Percentiles rank a stretch among this genome's conserved stretches.
These are phyloP conservation scores for Colletotrichum ledebouriae DNA, from an alignment of 2,329 filamentous ascomycete genomes.

Conservation along the genomic window DNA sequence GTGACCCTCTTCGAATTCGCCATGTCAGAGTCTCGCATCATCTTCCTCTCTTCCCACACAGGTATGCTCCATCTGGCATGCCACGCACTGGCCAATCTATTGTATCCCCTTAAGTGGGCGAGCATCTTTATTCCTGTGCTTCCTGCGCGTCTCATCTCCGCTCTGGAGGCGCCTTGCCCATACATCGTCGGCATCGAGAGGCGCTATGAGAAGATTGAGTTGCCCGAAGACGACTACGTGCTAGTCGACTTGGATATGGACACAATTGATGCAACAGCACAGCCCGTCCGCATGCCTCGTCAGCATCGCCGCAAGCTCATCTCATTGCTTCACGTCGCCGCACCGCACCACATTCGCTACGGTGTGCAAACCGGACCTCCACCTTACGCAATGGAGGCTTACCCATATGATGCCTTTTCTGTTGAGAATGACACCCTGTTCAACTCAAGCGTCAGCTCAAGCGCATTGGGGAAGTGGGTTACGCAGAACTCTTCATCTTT, in stretches of 20 bases:
- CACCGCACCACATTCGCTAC: constrained; percentile 88
- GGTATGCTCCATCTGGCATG: constrained; percentile 96
- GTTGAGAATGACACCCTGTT: constrained; percentile 89
- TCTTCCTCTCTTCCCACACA: constrained; percentile 94
- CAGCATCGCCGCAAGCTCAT: constrained; percentile 92
- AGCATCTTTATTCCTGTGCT: constrained; percentile 95
- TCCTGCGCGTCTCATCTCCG: constrained; percentile 87
- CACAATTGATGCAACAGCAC: constrained; percentile 85
- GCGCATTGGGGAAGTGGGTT: constrained; percentile 86
- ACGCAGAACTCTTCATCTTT: constrained; percentile 92
- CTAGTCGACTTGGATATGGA: constrained; percentile 94
- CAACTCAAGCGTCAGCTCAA: constrained; percentile 76
- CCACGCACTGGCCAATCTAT: constrained; percentile 84
- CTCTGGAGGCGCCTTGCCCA: constrained; percentile 93
- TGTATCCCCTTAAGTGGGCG: constrained; percentile 93
- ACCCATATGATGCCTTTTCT: constrained; percentile 89
- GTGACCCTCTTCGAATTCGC: constrained; percentile 94
- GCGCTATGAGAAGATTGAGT: constrained; percentile 85
- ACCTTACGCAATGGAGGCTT: constrained; percentile 92
- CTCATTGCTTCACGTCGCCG: constrained; percentile 88
- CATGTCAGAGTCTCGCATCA: constrained; percentile 93
- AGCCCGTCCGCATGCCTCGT: constrained; percentile 83
- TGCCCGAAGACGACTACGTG: constrained; percentile 96
- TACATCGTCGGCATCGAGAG: constrained; percentile 98
- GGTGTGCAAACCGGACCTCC: constrained; percentile 91